Evolutionary conservation across 306 rosid species (phyloP), one percentile per base, ranked within the genome.

Genomic region (Rosa lucieae): DNA sequence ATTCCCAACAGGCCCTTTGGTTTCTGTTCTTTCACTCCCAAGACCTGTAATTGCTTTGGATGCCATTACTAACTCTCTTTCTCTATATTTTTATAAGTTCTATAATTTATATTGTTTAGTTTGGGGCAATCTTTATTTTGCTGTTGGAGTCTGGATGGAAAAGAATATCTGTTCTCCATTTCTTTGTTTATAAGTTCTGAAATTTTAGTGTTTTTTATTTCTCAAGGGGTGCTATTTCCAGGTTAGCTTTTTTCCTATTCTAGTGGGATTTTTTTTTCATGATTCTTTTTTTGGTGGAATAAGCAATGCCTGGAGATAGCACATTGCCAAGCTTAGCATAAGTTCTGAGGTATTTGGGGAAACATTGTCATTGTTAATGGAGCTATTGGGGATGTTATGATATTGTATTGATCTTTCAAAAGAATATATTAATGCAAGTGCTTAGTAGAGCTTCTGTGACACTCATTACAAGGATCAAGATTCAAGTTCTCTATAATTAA

Each of bases 21-120:
- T 40, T 93, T 93, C 87, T 96, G 99, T 82, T 91, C 99, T 65
- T 93, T 96, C 94, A 89, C 96, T 4, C 99, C 99, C 77, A 96
- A 87, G 92, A 86, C 94, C 84, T 96, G 99, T 89, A 96, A 96
- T 89, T 96, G 99, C 97, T 88, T 96, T 84, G 98, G 97, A 75
- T 96, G 99, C 89, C 97, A 89, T 86, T 86, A 87, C 87, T 96
- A 73, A 82, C 72, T 75, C 73, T 23, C 23, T 23, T 21, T 69
- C 76, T 77, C 68, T 65, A 52, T 67, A 76, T 53, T 77, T 66
- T 77, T 81, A 51, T 77, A 42, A 13, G 44, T 76, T 51, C 76
- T 80, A 72, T 67, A 70, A 77, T 85, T 80, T n/a, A 74, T 70
- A 84, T 85, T 83, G 80, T 78, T 84, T 75, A 75, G 73, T 61